phyloP scores from a whole-genome alignment of 805 yeast species.

The Lachancea thermotolerans region DNA sequence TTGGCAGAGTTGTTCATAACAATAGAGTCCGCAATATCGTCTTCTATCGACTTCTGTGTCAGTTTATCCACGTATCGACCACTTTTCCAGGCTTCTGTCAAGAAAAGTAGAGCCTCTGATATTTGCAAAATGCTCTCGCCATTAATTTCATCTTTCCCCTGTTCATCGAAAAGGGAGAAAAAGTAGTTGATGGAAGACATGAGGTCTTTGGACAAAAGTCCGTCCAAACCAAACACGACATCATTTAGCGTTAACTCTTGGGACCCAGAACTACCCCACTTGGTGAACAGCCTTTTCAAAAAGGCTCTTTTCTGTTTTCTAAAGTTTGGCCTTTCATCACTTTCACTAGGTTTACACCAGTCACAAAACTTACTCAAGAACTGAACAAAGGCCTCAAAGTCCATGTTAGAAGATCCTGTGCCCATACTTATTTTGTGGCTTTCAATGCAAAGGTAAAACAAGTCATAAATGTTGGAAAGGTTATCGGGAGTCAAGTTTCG shows the following conservation, averaged over 20 bases:
- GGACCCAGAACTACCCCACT: constrained; percentile 58
- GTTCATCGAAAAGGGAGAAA: constrained; percentile 65
- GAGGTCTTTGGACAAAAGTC: constrained; percentile 61
- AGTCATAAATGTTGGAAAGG: constrained; percentile 70
- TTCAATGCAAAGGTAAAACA: constrained; percentile 71
- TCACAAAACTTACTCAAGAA: constrained; percentile 77
- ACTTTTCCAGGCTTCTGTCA: constrained; percentile 84
- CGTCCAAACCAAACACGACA: constrained; percentile 66
- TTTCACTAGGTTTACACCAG: constrained; percentile 50
- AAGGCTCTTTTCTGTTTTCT: constrained; percentile 39
- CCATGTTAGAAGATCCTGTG: constrained; percentile 61
- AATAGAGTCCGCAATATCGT: constrained; percentile 59
- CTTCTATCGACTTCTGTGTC: constrained; percentile 57
- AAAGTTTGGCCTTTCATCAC: constrained; percentile 31
- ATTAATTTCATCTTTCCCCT: constrained; percentile 53
- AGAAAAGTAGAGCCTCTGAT: constrained; percentile 78
- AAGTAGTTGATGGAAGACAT: constrained; percentile 74
- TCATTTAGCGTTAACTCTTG: constrained; percentile 61
- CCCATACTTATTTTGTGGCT: constrained; percentile 52
- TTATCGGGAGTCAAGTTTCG: constrained; percentile 51
- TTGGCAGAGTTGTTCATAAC: constrained; percentile 29
- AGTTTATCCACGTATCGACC: constrained; percentile 56
- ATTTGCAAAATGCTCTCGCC: constrained; percentile 75
- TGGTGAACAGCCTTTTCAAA: constrained; percentile 53
- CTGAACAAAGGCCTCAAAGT: constrained; percentile 57